Conservation (phyloP, 1,284 basidiomycete species). For the Trametes pubescens region DNA sequence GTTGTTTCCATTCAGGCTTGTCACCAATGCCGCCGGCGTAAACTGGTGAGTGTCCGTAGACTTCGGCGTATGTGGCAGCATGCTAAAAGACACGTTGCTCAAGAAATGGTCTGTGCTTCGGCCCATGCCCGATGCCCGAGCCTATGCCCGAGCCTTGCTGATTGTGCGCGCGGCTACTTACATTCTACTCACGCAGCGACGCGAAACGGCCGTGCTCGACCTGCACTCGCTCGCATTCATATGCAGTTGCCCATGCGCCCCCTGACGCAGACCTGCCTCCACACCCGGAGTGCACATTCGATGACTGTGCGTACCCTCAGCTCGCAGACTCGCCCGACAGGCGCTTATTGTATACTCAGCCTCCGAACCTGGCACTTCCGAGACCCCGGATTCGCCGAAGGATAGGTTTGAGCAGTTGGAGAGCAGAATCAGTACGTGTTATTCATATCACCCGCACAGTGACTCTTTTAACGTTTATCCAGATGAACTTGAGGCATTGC, state of each 20-base stretch:
- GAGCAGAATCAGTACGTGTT: constrained; percentile 65
- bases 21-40: constrained; percentile 72
- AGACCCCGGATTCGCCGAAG: constrained; percentile 56
- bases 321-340: neutral
- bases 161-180: constrained; percentile 19
- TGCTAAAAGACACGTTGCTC: constrained; percentile 16
- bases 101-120: constrained; percentile 44
- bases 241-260: constrained; percentile 64
- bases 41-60: constrained; percentile 61
- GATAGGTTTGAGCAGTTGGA: constrained; percentile 69
- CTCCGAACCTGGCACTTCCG: constrained; percentile 45
- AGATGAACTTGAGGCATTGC: constrained; percentile 70
- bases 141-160: constrained; percentile 36
- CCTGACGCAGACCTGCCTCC: constrained; percentile 59
- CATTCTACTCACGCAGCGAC: constrained; percentile 35
- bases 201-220: constrained; percentile 73
- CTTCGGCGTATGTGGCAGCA: neutral
- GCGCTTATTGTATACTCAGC: constrained; percentile 41
- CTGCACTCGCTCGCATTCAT: constrained; percentile 70
- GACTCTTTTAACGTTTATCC: neutral
- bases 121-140: constrained; percentile 18
- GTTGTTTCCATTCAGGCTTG: constrained; percentile 38
- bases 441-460: neutral
- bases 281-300: constrained; percentile 72
- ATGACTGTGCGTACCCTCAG: constrained; percentile 54